Percentiles rank a stretch among this genome's conserved stretches.
phyloP scores from a whole-genome alignment of 805 yeast species.

The Brettanomyces nanus region DNA sequence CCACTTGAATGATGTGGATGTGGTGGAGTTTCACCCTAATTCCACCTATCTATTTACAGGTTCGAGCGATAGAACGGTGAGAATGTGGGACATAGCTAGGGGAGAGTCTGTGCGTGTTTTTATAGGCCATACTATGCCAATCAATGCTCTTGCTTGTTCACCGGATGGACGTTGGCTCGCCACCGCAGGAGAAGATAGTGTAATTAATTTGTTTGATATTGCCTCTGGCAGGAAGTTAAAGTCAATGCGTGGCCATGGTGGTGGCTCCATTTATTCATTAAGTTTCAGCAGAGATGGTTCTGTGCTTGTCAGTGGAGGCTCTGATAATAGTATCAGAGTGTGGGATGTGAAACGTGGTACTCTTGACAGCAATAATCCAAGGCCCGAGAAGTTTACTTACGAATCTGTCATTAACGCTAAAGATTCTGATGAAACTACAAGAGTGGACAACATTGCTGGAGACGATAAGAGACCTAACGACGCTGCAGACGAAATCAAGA shows the following conservation, averaged over 20 bases:
- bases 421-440: conserved; percentile 15
- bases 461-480: conserved; percentile 14
- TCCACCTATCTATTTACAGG: conserved; percentile 94
- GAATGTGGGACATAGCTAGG: conserved; percentile 95
- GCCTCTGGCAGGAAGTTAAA: conserved; percentile 86
- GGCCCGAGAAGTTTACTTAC: conserved; percentile 45
- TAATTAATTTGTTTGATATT: conserved; percentile 87
- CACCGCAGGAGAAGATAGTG: conserved; percentile 87
- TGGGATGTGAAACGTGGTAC: conserved; percentile 94
- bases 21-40: conserved; percentile 93
- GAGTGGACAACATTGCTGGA: conserved; percentile 9
- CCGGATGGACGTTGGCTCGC: conserved; percentile 98
- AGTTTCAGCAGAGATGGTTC: conserved; percentile 83
- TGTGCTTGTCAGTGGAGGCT: conserved; percentile 84
- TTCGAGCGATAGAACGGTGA: conserved; percentile 86
- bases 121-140: conserved; percentile 87
- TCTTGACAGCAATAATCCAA: conserved; percentile 65
- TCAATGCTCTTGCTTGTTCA: conserved; percentile 77
- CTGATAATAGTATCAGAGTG: conserved; percentile 86
- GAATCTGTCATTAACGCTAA: conserved; percentile 27
- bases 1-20: conserved; percentile 91
- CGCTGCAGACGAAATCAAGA: conserved; percentile 38
- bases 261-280: conserved; percentile 75
- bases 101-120: conserved; percentile 90
- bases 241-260: conserved; percentile 92